phyloP scores from a whole-genome alignment of 1,139 yeast genomes.

The Zygoascus sp. region DNA sequence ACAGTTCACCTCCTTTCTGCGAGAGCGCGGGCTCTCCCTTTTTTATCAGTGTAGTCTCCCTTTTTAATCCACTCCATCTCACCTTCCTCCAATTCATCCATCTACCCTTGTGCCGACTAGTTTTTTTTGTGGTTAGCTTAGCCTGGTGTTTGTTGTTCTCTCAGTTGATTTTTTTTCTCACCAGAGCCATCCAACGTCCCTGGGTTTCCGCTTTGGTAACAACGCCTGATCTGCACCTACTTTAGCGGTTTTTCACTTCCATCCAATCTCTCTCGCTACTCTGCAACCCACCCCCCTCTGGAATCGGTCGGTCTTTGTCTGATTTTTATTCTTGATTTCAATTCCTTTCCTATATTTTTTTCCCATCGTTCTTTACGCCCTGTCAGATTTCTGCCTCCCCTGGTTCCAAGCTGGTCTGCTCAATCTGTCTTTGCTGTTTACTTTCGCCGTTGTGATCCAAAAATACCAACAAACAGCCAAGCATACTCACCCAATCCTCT shows the following conservation, averaged over 20 bases:
- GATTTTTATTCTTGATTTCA: background rate
- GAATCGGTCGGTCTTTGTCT: no score
- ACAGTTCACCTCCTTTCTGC: background rate
- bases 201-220: background rate
- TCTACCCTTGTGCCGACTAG: background rate
- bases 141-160: background rate
- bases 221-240: slow-evolving; percentile 1
- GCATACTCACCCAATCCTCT: no score
- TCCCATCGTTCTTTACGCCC: no score
- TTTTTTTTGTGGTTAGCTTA: background rate
- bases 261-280: background rate
- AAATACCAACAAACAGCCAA: no score
- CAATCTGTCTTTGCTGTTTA: background rate
- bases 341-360: background rate
- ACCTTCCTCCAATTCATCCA: background rate
- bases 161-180: background rate
- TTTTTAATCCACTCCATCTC: background rate
- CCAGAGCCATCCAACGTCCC: background rate
- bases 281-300: no score
- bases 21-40: no score
- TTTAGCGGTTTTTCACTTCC: background rate
- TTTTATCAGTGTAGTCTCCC: no score
- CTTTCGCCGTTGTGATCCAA: background rate
- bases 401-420: no score
- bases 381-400: no score